Conservation (phyloP, 1,284 basidiomycete genomes). For the Malassezia dermatis region DNA sequence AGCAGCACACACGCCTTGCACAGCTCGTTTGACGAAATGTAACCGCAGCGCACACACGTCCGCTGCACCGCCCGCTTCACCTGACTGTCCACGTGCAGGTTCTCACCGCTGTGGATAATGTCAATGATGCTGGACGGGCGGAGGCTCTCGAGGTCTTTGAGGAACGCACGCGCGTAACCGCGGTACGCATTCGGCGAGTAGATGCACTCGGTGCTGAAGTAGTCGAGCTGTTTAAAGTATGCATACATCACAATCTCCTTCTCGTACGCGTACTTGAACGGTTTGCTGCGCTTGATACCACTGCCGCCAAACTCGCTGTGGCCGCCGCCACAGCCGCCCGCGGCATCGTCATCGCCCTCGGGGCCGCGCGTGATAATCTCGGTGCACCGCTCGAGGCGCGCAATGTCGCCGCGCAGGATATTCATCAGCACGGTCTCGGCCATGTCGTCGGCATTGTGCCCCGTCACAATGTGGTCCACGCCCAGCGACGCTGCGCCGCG, state of each 20-base stretch:
- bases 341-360: conserved; percentile 23
- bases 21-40: conserved; percentile 41
- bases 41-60: conserved; percentile 41
- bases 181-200: conserved; percentile 92
- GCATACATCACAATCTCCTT: conserved; percentile 99
- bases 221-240: conserved; percentile 88
- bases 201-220: conserved; percentile 98
- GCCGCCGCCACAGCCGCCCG: conserved; percentile 47
- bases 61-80: conserved; percentile 32
- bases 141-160: conserved; percentile 89
- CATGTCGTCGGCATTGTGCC: conserved; percentile 97
- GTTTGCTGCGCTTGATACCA: conserved; percentile 90
- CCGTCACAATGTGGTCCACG: conserved; percentile 96
- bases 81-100: conserved; percentile 34
- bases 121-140: conserved; percentile 91
- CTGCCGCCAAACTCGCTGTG: conserved; percentile 50
- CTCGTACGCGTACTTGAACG: conserved; percentile 96
- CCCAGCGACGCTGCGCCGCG: conserved; percentile 76
- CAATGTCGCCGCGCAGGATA: conserved; percentile 94
- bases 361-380: conserved; percentile 59
- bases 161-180: conserved; percentile 82
- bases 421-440: conserved; percentile 99
- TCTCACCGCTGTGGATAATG: conserved; percentile 60
- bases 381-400: conserved; percentile 83
- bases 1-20: conserved; percentile 48